These are phyloP conservation scores for Metarhizium anisopliae DNA, from an alignment of 2,329 filamentous ascomycete genomes.

Conservation along the genomic window DNA sequence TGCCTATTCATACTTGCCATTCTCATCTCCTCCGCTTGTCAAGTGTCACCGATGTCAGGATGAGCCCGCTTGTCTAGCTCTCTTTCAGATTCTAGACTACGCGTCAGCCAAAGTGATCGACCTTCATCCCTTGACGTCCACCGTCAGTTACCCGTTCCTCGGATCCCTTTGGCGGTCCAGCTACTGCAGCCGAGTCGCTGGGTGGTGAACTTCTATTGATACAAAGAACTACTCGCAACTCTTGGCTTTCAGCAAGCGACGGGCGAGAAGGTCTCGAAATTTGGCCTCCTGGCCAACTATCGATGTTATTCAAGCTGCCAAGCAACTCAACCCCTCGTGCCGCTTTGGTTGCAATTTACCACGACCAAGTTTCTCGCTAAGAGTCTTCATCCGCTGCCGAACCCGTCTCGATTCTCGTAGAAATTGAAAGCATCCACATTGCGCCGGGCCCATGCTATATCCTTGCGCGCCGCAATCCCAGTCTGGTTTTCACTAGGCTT, in stretches of 20 bases:
- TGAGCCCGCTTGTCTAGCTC: not conserved
- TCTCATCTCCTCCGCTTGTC: conserved; percentile 1
- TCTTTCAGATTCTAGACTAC: not conserved
- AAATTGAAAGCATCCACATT: not conserved
- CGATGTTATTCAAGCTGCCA: not conserved
- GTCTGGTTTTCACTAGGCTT: not conserved
- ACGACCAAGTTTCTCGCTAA: too few relatives aligned
- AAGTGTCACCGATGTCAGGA: conserved; percentile 1
- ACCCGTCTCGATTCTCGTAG: not conserved
- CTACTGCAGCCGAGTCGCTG: too few relatives aligned
- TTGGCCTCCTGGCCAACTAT: not conserved
- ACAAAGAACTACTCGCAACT: too few relatives aligned
- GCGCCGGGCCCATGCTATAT: not conserved
- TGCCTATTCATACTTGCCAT: not conserved
- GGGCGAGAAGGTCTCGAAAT: too few relatives aligned
- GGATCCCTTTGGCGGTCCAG: too few relatives aligned
- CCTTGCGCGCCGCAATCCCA: not conserved
- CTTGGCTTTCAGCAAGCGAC: too few relatives aligned
- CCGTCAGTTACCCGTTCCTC: too few relatives aligned
- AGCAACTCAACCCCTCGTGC: not conserved
- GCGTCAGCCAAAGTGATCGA: not conserved
- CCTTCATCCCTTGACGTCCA: not conserved
- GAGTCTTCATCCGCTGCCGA: too few relatives aligned
- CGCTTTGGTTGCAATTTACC: not conserved
- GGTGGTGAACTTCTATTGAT: too few relatives aligned